Percentiles rank a stretch among this genome's conserved stretches.
Evolutionary conservation across 371 early-diverging fungal genomes (phyloP).

Genomic region (Dipsacomyces acuminosporus): DNA sequence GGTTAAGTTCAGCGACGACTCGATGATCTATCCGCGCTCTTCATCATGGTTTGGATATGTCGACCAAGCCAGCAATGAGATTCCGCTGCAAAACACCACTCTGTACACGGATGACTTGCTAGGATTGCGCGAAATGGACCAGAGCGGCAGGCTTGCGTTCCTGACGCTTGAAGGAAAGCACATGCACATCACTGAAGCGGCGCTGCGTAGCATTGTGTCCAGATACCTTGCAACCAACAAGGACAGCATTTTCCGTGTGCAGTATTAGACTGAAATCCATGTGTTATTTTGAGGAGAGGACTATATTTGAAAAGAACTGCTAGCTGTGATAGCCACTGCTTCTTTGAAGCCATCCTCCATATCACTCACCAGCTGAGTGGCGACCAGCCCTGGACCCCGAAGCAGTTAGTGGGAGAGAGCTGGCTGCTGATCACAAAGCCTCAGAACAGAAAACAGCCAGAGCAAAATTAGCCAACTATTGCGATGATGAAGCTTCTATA

Average conservation of each 20-base stretch:
- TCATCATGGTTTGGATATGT: slow-evolving; percentile 77
- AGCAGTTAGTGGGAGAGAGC: too few species aligned
- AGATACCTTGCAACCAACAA: slow-evolving; percentile 13
- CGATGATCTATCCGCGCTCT: slow-evolving; percentile 70
- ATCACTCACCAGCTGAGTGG: too few species aligned
- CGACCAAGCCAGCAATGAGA: slow-evolving; percentile 49
- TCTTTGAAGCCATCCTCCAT: too few species aligned
- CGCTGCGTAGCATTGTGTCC: slow-evolving; percentile 17
- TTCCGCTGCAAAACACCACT: slow-evolving; percentile 55
- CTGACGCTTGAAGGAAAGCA: slow-evolving; percentile 62
- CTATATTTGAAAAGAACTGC: too few species aligned
- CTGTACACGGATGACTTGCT: slow-evolving; percentile 68
- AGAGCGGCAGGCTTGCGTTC: slow-evolving; percentile 56
- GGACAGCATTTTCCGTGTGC: slow-evolving; percentile 4
- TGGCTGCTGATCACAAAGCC: too few species aligned
- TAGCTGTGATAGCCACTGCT: too few species aligned
- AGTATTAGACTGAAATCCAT: too few species aligned
- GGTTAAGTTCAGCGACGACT: slow-evolving; percentile 72
- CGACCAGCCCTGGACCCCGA: too few species aligned
- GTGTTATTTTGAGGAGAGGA: too few species aligned
- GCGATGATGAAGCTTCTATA: too few species aligned
- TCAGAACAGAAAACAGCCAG: too few species aligned
- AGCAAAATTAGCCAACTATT: too few species aligned
- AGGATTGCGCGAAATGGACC: slow-evolving; percentile 59
- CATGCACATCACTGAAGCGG: slow-evolving; percentile 53